Evolutionary conservation across 2,329 filamentous ascomycete species (phyloP).

Genomic region (Phoma sp.): DNA sequence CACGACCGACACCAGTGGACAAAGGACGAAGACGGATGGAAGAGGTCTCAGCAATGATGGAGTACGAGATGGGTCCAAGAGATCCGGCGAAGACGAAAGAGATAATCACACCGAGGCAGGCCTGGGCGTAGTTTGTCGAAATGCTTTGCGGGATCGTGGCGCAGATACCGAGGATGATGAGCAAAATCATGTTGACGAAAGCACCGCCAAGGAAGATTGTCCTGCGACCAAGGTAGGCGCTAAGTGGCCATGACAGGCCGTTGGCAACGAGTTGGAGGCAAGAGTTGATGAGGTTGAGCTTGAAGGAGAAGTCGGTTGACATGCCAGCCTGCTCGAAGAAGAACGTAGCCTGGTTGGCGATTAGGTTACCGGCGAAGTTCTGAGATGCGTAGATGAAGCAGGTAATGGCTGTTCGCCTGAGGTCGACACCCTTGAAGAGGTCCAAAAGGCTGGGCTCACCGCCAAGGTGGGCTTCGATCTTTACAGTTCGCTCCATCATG

Average conservation of each 20-base stretch:
- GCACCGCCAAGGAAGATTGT: conserved; percentile 68
- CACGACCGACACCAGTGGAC: conserved; percentile 68
- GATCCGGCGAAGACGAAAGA: conserved; percentile 69
- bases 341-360: conserved; percentile 67
- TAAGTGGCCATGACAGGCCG: conserved; percentile 70
- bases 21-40: conserved; percentile 67
- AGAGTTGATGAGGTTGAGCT: conserved; percentile 68
- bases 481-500: conserved; percentile 64
- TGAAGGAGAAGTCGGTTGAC: conserved; percentile 61
- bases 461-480: conserved; percentile 56
- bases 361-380: conserved; percentile 66
- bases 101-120: conserved; percentile 67
- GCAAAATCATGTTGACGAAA: conserved; percentile 58
- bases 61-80: conserved; percentile 69
- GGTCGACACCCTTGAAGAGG: conserved; percentile 61
- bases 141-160: conserved; percentile 55
- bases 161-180: conserved; percentile 65
- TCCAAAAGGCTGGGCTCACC: conserved; percentile 58
- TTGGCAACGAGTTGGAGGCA: conserved; percentile 66
- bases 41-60: conserved; percentile 71
- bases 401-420: conserved; percentile 60
- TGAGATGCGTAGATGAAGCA: conserved; percentile 64
- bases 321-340: conserved; percentile 70
- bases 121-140: conserved; percentile 61
- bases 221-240: conserved; percentile 66